Percentiles rank a stretch among this genome's conserved stretches.
These are phyloP conservation scores for Pyricularia grisea DNA, from an alignment of 2,329 filamentous ascomycete species.

Conservation along the genomic window DNA sequence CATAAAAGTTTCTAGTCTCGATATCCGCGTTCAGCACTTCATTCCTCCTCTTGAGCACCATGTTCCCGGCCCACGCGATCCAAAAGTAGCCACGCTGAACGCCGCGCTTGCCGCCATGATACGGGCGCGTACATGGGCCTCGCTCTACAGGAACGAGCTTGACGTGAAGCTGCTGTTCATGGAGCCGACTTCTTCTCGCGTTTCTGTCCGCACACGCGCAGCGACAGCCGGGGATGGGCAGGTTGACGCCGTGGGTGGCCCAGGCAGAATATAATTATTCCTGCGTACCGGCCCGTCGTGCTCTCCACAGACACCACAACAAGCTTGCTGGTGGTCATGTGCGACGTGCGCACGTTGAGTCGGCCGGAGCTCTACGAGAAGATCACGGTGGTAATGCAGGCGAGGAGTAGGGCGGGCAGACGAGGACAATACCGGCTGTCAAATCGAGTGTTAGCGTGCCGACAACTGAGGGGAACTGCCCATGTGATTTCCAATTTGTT, in stretches of 20 bases:
- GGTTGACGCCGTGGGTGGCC: background rate
- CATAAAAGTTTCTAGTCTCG: background rate
- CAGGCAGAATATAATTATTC: background rate
- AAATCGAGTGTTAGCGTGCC: constrained; percentile 29
- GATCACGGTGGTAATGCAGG: constrained; percentile 28
- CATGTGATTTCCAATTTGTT: background rate
- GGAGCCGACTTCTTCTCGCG: background rate
- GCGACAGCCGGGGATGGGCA: background rate
- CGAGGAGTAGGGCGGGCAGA: constrained; percentile 34
- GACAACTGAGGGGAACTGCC: constrained; percentile 20
- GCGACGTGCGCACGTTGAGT: constrained; percentile 37
- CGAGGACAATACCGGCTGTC: constrained; percentile 36
- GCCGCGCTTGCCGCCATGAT: background rate
- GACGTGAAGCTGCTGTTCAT: background rate
- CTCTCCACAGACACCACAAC: constrained; percentile 20
- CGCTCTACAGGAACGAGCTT: background rate
- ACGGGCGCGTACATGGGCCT: background rate
- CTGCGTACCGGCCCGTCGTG: constrained; percentile 10
- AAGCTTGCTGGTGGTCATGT: constrained; percentile 30
- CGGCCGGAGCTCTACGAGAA: constrained; percentile 28
- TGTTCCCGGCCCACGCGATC: background rate
- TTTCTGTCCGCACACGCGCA: background rate
- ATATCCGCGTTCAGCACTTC: background rate
- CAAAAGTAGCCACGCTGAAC: background rate
- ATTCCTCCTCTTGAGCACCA: background rate